phyloP scores from a whole-genome alignment of 2,329 filamentous ascomycete genomes.

The Venturia pyrina region DNA sequence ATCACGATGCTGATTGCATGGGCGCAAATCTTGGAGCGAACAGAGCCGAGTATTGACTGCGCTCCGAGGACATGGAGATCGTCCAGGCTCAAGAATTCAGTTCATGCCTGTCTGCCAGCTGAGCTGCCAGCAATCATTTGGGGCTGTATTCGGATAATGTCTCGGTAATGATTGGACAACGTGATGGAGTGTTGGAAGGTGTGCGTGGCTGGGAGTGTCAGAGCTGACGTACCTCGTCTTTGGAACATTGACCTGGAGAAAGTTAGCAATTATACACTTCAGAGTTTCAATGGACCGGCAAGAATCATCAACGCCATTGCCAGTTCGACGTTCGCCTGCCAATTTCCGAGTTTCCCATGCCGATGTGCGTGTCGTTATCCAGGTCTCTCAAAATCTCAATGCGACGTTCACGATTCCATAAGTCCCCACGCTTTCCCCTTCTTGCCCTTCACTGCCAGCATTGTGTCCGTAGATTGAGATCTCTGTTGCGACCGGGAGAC shows the following conservation, averaged over 20 bases:
- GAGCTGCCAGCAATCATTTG: neutral
- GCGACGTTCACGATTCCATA: neutral
- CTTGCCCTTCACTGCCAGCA: neutral
- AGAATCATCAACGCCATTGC: neutral
- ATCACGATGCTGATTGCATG: neutral
- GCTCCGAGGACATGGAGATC: neutral
- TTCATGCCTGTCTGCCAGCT: neutral
- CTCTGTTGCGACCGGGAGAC: neutral
- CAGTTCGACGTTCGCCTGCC: neutral
- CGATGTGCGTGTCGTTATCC: neutral
- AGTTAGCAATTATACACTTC: neutral
- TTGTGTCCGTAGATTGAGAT: neutral
- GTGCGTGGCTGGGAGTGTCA: neutral
- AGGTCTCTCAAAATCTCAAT: neutral
- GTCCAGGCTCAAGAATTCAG: neutral
- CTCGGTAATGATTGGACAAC: neutral
- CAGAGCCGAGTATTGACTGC: neutral
- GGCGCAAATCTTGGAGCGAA: neutral
- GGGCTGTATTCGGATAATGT: neutral
- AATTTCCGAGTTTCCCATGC: neutral
- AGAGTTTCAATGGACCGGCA: neutral
- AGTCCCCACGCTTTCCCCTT: neutral
- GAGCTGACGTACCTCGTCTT: constrained; percentile 49
- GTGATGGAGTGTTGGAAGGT: neutral
- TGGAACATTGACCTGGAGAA: constrained; percentile 83